Evolutionary conservation across 1,139 yeast genomes (phyloP).

Genomic region (Saccharomyces pastorianus): DNA sequence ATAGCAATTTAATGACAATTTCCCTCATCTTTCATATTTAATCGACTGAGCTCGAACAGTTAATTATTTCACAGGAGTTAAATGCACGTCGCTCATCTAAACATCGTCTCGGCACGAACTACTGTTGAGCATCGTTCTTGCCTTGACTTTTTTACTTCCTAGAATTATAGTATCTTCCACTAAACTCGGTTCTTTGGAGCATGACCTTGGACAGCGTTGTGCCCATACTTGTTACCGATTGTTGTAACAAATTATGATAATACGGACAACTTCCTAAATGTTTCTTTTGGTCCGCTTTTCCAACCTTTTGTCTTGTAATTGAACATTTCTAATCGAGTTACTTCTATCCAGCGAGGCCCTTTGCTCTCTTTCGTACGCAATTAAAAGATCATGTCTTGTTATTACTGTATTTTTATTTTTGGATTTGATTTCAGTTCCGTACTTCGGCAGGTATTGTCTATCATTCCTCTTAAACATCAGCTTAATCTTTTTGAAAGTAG

Average conservation of each 20-base stretch:
- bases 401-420: background rate
- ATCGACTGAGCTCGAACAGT: background rate
- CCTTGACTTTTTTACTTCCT: too few relatives aligned
- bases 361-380: background rate
- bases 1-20: background rate
- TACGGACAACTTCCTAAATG: too few relatives aligned
- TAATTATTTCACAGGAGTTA: too few relatives aligned
- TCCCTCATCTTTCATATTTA: background rate
- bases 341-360: background rate
- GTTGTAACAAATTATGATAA: too few relatives aligned
- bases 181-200: too few relatives aligned
- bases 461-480: background rate
- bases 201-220: too few relatives aligned
- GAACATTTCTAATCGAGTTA: background rate
- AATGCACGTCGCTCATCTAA: too few relatives aligned
- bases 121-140: too few relatives aligned
- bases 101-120: too few relatives aligned
- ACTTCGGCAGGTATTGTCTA: background rate
- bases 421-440: background rate
- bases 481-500: background rate
- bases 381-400: slow-evolving; percentile 3
- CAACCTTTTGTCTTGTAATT: background rate
- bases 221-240: too few relatives aligned
- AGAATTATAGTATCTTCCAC: too few relatives aligned
- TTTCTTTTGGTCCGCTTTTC: too few relatives aligned